Conservation (phyloP, 2,329 filamentous ascomycete genomes). For the Cadophora sp. region DNA sequence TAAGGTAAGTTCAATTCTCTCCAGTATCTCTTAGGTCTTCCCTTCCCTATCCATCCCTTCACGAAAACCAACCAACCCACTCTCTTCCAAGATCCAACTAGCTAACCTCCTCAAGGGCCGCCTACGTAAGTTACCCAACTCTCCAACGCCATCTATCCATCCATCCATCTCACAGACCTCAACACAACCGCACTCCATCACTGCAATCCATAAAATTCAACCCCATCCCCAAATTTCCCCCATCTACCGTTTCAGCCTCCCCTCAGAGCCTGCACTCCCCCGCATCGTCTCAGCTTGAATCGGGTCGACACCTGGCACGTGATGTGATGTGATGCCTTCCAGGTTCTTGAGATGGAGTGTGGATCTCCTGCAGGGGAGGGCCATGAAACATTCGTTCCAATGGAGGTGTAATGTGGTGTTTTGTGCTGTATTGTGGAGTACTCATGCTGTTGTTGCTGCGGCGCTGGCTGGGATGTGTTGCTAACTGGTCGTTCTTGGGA, state of each 20-base stretch:
- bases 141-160: background rate
- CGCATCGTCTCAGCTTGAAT: slow-evolving; percentile 14
- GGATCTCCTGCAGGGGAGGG: background rate
- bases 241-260: slow-evolving; percentile 10
- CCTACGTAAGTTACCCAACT: slow-evolving; percentile 13
- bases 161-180: background rate
- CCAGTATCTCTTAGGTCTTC: background rate
- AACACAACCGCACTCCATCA: background rate
- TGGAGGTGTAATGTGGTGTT: background rate
- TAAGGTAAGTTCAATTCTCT: slow-evolving; percentile 65
- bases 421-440: background rate
- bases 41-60: slow-evolving; percentile 11
- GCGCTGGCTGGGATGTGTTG: background rate
- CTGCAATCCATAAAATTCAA: background rate
- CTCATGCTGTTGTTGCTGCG: background rate
- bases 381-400: slow-evolving; percentile 1
- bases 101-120: slow-evolving; percentile 5
- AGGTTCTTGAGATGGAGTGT: background rate
- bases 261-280: slow-evolving; percentile 13
- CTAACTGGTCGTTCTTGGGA: background rate
- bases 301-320: slow-evolving; percentile 20
- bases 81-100: background rate
- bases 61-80: background rate
- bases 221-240: slow-evolving; percentile 11
- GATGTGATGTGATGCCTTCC: slow-evolving; percentile 6